Base-by-base conservation (phyloP, 129 eudicot species). In the Chrysanthemum seticuspe region DNA sequence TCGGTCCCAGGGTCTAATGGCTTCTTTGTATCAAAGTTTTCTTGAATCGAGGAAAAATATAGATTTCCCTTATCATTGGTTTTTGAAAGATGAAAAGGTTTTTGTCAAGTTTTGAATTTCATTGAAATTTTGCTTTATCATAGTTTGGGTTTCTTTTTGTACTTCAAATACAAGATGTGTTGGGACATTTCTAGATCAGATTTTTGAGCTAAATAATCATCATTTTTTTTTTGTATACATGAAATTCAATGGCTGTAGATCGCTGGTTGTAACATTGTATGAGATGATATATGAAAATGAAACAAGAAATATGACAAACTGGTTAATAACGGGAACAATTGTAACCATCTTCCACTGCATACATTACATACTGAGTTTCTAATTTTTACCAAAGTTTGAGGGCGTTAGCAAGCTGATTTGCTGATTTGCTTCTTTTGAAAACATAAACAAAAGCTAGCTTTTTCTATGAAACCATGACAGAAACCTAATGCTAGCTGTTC, bases 1-100 rank as follows among this genome's bases (percentile, higher is more conserved):
- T 66, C 87, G 5, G 65, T 83, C 65, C 83, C 85, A 1, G 93
- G 87, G 52, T 44, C 89, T 13, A 83, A 85, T 67, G 85, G 83
- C 55, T 84, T 82, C 58, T 65, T 81, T 10, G 82, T 81, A 74
- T 76, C 89, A 73, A 88, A 92, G 72, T 85, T 76, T 72, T 86
- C 84, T 12, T 88, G 70, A 84, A 67, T 47, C 15, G 51, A 64
- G 21, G 58, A 34, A 75, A 52, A 16, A 23, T 64, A 36, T 55
- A 36, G 34, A 9, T 2, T 70, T 19, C 55, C 49, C 18, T 57
- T 19, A 15, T 79, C 40, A 40, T 40, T 40, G 45, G 49, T 45
- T 53, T 76, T 78, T 34, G 62, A 58, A 49, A 67, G 60, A 57
- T 58, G 55, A 76, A 53, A 47, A 13, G 74, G 60, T 70, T 56